Evolutionary conservation across 2,329 filamentous ascomycete genomes (phyloP).

Genomic region (Ophiostoma tasmaniense): DNA sequence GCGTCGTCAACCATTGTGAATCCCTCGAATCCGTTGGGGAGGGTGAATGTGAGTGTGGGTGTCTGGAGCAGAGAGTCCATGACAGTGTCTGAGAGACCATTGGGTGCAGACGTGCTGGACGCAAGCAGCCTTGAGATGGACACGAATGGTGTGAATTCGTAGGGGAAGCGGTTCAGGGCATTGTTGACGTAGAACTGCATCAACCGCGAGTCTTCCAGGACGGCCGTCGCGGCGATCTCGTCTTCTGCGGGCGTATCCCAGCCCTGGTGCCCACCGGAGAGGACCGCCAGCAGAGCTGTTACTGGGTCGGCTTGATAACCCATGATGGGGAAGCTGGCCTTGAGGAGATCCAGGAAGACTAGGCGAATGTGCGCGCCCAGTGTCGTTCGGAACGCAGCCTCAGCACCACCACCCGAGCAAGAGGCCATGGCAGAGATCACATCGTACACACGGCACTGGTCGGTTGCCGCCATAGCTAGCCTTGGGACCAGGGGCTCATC

Average conservation of each 20-base stretch:
- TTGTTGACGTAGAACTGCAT: slow-evolving; percentile 55
- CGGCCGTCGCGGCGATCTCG: slow-evolving; percentile 30
- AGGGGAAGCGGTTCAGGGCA: slow-evolving; percentile 71
- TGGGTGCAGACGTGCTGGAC: slow-evolving; percentile 35
- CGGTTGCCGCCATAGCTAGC: slow-evolving; percentile 42
- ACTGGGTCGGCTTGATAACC: slow-evolving; percentile 68
- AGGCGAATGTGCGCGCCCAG: slow-evolving; percentile 56
- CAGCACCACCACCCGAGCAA: slow-evolving; percentile 37
- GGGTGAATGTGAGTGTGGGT: slow-evolving; percentile 64
- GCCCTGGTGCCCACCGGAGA: slow-evolving; percentile 45
- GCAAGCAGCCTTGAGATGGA: slow-evolving; percentile 57
- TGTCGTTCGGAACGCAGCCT: slow-evolving; percentile 42
- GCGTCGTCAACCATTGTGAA: slow-evolving; percentile 77
- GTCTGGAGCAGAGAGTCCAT: slow-evolving; percentile 59
- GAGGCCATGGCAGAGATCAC: slow-evolving; percentile 44
- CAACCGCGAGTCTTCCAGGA: slow-evolving; percentile 49
- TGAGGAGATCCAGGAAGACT: slow-evolving; percentile 61
- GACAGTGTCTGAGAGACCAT: slow-evolving; percentile 38
- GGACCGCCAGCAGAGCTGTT: slow-evolving; percentile 53
- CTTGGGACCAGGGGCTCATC: slow-evolving; percentile 39
- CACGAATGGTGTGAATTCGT: slow-evolving; percentile 73
- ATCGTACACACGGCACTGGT: slow-evolving; percentile 45
- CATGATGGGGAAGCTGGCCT: slow-evolving; percentile 56
- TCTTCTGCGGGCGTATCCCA: slow-evolving; percentile 44
- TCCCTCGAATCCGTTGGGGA: slow-evolving; percentile 62